Evolutionary conservation across 2,329 filamentous ascomycete genomes (phyloP).

Genomic region (Botrytis pseudocinerea): DNA sequence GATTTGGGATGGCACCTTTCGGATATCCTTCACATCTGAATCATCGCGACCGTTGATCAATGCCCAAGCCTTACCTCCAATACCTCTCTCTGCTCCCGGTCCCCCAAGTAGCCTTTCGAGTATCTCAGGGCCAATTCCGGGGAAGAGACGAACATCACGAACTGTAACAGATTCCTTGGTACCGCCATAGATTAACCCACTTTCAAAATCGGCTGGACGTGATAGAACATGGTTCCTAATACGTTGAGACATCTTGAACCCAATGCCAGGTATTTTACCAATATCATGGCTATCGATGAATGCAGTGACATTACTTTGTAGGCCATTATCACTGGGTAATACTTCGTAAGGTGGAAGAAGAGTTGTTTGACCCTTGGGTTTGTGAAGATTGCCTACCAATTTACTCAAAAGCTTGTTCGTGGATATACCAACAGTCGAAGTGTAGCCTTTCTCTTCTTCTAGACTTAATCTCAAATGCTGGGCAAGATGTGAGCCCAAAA

Average conservation of each 20-base stretch:
- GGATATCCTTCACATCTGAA: conserved; percentile 69
- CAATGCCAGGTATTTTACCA: conserved; percentile 81
- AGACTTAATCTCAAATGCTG: conserved; percentile 70
- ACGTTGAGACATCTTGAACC: conserved; percentile 72
- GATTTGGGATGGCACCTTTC: conserved; percentile 78
- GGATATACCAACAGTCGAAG: conserved; percentile 82
- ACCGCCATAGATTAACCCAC: conserved; percentile 49
- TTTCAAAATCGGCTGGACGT: conserved; percentile 44
- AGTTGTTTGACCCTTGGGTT: conserved; percentile 85
- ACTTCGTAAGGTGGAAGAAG: conserved; percentile 63
- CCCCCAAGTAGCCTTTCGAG: conserved; percentile 71
- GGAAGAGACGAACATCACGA: conserved; percentile 61
- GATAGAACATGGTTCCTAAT: conserved; percentile 62
- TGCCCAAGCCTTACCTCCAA: conserved; percentile 72
- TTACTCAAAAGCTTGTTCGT: conserved; percentile 87
- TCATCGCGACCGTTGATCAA: conserved; percentile 80
- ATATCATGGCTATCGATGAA: conserved; percentile 80
- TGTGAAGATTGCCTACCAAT: conserved; percentile 78
- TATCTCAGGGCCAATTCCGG: conserved; percentile 60
- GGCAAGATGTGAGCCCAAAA: conserved; percentile 80
- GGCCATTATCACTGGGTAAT: conserved; percentile 33
- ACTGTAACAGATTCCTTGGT: conserved; percentile 63
- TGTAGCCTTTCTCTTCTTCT: conserved; percentile 78
- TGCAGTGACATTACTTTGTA: conserved; percentile 53
- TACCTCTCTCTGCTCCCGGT: conserved; percentile 68